A percentile compares a stretch with the other conserved stretches of the same genome.
Conservation (phyloP, 208 protist genomes). For the Leishmania braziliensis region DNA sequence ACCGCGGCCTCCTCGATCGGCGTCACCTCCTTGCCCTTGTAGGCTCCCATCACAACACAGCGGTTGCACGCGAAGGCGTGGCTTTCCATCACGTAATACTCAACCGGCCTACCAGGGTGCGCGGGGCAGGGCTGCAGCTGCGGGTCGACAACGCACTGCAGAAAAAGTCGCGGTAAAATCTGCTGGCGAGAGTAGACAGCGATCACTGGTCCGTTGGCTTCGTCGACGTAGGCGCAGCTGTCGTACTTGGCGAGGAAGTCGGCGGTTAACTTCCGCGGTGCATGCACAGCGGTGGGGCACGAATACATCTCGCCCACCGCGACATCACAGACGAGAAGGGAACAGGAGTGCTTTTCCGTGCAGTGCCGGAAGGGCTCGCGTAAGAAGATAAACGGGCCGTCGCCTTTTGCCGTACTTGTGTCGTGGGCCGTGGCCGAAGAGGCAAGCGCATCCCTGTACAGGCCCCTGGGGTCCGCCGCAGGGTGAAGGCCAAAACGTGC, state of each 20-base stretch:
- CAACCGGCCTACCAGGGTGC: slow-evolving; percentile 60
- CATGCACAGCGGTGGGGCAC: slow-evolving; percentile 24
- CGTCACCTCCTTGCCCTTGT: slow-evolving; percentile 52
- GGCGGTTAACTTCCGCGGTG: slow-evolving; percentile 26
- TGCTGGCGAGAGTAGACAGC: slow-evolving; percentile 62
- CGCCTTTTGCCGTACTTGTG: background rate
- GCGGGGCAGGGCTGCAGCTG: slow-evolving; percentile 55
- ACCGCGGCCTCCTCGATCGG: slow-evolving; percentile 65
- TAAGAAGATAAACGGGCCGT: slow-evolving; percentile 44
- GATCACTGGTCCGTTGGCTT: slow-evolving; percentile 37
- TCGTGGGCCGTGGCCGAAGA: background rate
- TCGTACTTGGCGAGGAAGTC: slow-evolving; percentile 54
- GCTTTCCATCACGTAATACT: slow-evolving; percentile 71
- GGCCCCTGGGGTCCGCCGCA: background rate
- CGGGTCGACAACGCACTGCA: slow-evolving; percentile 69
- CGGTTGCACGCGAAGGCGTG: slow-evolving; percentile 73
- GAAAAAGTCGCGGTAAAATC: slow-evolving; percentile 59
- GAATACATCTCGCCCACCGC: slow-evolving; percentile 50
- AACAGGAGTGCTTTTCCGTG: slow-evolving; percentile 34
- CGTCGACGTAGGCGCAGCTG: slow-evolving; percentile 53
- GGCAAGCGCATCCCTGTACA: background rate
- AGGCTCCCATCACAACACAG: slow-evolving; percentile 69
- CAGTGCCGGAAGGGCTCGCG: slow-evolving; percentile 59
- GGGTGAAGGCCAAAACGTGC: slow-evolving; percentile 38
- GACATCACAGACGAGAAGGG: slow-evolving; percentile 74